phyloP scores from a whole-genome alignment of 2,329 filamentous ascomycete genomes.

The Macrophomina tecta region DNA sequence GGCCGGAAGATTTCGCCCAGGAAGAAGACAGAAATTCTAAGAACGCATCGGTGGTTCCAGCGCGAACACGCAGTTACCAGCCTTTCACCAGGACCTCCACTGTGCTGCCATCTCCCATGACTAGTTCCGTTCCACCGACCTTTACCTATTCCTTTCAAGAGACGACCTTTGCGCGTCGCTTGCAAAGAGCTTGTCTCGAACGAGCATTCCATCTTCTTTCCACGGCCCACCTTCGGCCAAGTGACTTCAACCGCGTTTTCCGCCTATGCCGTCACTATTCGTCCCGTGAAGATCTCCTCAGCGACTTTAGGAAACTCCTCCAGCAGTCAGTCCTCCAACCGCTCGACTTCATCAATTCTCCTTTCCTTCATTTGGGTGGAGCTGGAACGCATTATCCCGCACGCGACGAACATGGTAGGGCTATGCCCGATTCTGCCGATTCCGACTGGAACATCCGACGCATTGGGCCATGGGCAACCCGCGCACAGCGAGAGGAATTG shows the following conservation, averaged over 20 bases:
- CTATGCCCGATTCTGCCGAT: conserved; percentile 38
- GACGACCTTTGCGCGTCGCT: conserved; percentile 70
- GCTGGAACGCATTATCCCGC: conserved; percentile 69
- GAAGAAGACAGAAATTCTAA: background rate
- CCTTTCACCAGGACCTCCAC: conserved; percentile 1
- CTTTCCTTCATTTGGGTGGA: conserved; percentile 71
- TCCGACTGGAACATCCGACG: conserved; percentile 42
- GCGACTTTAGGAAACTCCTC: conserved; percentile 49
- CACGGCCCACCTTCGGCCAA: conserved; percentile 41
- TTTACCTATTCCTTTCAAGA: conserved; percentile 68
- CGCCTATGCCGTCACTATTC: conserved; percentile 71
- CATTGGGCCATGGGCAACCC: conserved; percentile 35
- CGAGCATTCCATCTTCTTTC: conserved; percentile 66
- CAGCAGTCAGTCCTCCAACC: conserved; percentile 51
- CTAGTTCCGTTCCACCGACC: conserved; percentile 34
- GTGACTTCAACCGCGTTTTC: conserved; percentile 61
- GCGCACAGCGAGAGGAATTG: conserved; percentile 4
- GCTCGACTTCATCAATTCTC: conserved; percentile 64
- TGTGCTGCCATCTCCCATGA: background rate
- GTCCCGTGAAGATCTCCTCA: conserved; percentile 46
- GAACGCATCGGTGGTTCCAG: background rate
- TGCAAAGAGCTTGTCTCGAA: conserved; percentile 72
- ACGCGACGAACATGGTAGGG: conserved; percentile 46
- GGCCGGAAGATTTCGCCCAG: background rate
- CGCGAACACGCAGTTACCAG: background rate